phyloP scores from a whole-genome alignment of 108 stramenopile species.

The Aurantiochytrium sp. region DNA sequence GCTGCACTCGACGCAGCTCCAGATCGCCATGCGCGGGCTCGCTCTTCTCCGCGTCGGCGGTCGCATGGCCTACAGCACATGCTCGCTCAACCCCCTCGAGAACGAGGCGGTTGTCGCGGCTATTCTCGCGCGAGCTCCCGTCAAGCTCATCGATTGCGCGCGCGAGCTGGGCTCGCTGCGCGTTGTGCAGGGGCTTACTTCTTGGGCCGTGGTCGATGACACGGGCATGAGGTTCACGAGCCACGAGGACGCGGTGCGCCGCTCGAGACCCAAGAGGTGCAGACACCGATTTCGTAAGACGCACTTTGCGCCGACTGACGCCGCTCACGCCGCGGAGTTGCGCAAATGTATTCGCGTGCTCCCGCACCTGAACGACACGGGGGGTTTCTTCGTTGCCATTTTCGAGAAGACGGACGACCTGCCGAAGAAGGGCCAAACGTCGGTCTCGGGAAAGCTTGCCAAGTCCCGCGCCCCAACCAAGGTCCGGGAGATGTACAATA shows the following conservation, averaged over 20 bases:
- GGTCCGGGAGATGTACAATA: background rate
- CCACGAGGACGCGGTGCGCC: background rate
- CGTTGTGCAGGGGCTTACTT: constrained; percentile 73
- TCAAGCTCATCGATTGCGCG: constrained; percentile 44
- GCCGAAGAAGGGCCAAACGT: background rate
- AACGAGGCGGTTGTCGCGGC: constrained; percentile 82
- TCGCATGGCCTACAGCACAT: constrained; percentile 72
- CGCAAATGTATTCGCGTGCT: constrained; percentile 82
- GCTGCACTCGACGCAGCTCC: constrained; percentile 72
- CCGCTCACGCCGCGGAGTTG: constrained; percentile 68
- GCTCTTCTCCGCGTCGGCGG: constrained; percentile 67
- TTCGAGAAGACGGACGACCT: constrained; percentile 64
- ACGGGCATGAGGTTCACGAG: background rate
- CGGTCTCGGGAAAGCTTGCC: background rate
- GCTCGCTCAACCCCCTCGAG: constrained; percentile 82
- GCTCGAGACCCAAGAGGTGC: background rate
- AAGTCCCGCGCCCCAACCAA: background rate
- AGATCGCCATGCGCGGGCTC: constrained; percentile 64
- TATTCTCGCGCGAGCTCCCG: background rate
- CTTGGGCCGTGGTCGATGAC: constrained; percentile 59
- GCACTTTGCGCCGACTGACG: constrained; percentile 65
- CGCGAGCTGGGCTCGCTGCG: background rate
- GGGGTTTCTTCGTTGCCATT: constrained; percentile 93
- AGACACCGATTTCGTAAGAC: background rate
- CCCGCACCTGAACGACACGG: constrained; percentile 93